Conservation (phyloP, 192 early-diverging fungal species). For the Phycomyces nitens region DNA sequence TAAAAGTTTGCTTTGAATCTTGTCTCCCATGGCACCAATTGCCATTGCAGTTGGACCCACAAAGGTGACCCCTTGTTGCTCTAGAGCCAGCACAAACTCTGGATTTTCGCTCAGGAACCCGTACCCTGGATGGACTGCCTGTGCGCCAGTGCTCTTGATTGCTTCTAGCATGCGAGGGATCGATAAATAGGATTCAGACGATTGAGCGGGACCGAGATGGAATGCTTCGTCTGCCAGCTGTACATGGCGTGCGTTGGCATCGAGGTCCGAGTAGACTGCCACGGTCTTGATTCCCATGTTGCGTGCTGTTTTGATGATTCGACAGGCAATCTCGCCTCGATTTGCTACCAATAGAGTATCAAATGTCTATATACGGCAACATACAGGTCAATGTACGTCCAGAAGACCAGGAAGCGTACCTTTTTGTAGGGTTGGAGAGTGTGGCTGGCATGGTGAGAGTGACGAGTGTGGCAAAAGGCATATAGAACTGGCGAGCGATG, state of each 20-base stretch:
- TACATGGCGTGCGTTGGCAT: slow-evolving; percentile 84
- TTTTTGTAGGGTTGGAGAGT: too few species aligned
- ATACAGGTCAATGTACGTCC: too few species aligned
- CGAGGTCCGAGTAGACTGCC: slow-evolving; percentile 90
- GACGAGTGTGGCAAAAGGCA: too few species aligned
- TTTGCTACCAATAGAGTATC: slow-evolving; percentile 94
- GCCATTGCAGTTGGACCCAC: slow-evolving; percentile 67
- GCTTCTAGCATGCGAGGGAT: slow-evolving; percentile 76
- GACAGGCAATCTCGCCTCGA: slow-evolving; percentile 93
- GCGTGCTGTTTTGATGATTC: slow-evolving; percentile 87
- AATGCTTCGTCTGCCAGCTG: slow-evolving; percentile 86
- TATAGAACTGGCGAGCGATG: too few species aligned
- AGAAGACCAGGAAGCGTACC: too few species aligned
- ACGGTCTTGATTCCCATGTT: slow-evolving; percentile 95
- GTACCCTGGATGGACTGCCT: slow-evolving; percentile 95
- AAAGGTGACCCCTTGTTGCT: slow-evolving; percentile 66
- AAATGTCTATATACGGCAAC: slow-evolving; percentile 54
- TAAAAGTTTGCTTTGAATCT: slow-evolving; percentile 76
- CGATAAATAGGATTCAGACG: slow-evolving; percentile 79
- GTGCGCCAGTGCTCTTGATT: slow-evolving; percentile 68
- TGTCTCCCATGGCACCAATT: slow-evolving; percentile 79
- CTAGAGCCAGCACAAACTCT: slow-evolving; percentile 74
- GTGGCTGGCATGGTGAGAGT: too few species aligned
- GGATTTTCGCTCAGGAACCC: slow-evolving; percentile 94
- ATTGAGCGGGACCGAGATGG: slow-evolving; percentile 74